A percentile compares a stretch with the other conserved stretches of the same genome.
These are phyloP conservation scores for Globisporangium echinulatum DNA, from an alignment of 352 stramenopile genomes.

Conservation along the genomic window DNA sequence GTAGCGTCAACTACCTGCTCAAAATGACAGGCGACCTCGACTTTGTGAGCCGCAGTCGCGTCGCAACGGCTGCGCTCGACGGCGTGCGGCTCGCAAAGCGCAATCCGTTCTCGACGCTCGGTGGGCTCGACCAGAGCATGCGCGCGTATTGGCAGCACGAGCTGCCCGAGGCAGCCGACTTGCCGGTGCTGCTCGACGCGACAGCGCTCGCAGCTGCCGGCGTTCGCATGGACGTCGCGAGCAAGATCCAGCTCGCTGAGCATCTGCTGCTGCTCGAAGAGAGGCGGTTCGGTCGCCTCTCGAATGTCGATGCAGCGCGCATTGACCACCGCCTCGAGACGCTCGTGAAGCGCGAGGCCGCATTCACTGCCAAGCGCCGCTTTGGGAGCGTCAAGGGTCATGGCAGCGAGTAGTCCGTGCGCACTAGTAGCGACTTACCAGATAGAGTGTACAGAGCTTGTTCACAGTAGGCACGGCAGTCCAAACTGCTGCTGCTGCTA, in stretches of 20 bases:
- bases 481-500: too few species aligned
- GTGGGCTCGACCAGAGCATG: constrained; percentile 63
- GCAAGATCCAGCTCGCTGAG: constrained; percentile 47
- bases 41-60: constrained; percentile 66
- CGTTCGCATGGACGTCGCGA: constrained; percentile 30
- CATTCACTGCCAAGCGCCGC: constrained; percentile 40
- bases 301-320: constrained; percentile 18
- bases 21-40: constrained; percentile 65
- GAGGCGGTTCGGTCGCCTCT: constrained; percentile 30
- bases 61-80: constrained; percentile 44
- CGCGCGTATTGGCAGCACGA: constrained; percentile 40
- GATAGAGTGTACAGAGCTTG: too few species aligned
- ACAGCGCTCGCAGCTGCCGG: constrained; percentile 27
- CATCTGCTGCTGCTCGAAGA: constrained; percentile 58
- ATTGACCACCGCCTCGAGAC: constrained; percentile 43
- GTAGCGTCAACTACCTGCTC: constrained; percentile 56
- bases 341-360: constrained; percentile 55
- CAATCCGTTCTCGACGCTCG: constrained; percentile 70
- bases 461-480: too few species aligned
- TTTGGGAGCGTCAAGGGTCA: constrained; percentile 21
- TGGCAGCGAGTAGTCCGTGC: too few species aligned
- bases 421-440: too few species aligned
- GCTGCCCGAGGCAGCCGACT: constrained; percentile 44
- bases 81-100: constrained; percentile 42
- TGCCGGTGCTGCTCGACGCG: constrained; percentile 51